Evolutionary conservation across 106 monocot species (phyloP), one percentile per base, ranked within the genome.

Genomic region (Alisma plantagoaquatica): DNA sequence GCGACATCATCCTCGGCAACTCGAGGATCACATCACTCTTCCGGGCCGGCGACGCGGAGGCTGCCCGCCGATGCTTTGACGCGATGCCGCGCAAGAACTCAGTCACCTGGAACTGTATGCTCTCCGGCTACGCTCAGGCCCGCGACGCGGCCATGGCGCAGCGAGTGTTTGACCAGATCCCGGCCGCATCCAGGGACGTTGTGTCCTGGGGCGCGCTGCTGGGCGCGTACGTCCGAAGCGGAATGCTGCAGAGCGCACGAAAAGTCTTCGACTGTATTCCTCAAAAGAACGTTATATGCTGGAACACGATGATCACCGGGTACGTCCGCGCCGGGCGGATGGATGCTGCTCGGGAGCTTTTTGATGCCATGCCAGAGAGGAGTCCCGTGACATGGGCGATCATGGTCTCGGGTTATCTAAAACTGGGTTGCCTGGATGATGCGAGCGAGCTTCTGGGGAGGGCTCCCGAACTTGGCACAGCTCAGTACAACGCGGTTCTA

Each of bases 381-480:
- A 80, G 81, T 58, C 59, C 75, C 38, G 80, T 94, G 14, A 70
- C 94, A 8, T 94, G 94, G 94, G 88, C 87, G 59, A 77, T 84
- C 0, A 29, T 94, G 49, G 41, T 94, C 30, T 78, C 75, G 12
- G 94, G 88, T 14, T 69, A 80, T 11, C 54, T 71, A 2, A 79
- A 83, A 60, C 72, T 80, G 27, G 74, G 77, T 33, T 33, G 58
- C 51, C 47, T 21, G 5, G 74, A 73, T 27, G 88, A 80, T 1
- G 65, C 73, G n/a, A 3, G 30, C 32, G 23, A 68, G 21, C 88
- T 94, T 61, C 27, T 63, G 1, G 24, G 7, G 50, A 77, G 83
- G 94, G 31, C 75, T 14, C 62, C 38, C 46, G 71, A 64, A 49
- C 41, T 43, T 15, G 22, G 18, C 1, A 64, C 38, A 29, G 68